These are phyloP conservation scores for Letharia columbiana DNA, from an alignment of 495 filamentous ascomycete genomes.

Conservation along the genomic window DNA sequence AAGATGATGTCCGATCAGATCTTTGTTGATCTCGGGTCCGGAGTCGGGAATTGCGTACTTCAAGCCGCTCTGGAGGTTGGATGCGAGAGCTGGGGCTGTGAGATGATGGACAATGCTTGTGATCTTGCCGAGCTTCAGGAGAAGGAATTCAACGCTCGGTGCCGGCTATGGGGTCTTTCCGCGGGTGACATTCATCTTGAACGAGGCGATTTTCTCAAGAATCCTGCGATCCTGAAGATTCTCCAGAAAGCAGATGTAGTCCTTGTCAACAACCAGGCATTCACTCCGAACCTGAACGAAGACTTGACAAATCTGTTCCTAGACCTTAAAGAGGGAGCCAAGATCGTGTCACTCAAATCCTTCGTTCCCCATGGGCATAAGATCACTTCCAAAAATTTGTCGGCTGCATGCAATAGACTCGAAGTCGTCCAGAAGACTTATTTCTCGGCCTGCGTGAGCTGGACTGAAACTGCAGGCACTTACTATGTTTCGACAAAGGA, in stretches of 20 bases:
- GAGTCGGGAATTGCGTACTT: slow-evolving; percentile 89
- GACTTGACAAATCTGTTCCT: slow-evolving; percentile 82
- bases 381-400: slow-evolving; percentile 58
- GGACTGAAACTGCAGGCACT: slow-evolving; percentile 73
- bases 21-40: slow-evolving; percentile 90
- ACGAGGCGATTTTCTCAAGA: slow-evolving; percentile 75
- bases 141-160: slow-evolving; percentile 74
- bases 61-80: slow-evolving; percentile 91
- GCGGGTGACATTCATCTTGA: slow-evolving; percentile 73
- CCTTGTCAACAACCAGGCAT: slow-evolving; percentile 95
- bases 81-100: slow-evolving; percentile 92
- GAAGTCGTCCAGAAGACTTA: slow-evolving; percentile 68
- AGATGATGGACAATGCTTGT: slow-evolving; percentile 84
- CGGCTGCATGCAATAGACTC: slow-evolving; percentile 69
- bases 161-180: slow-evolving; percentile 79
- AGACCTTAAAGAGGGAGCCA: slow-evolving; percentile 85
- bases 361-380: slow-evolving; percentile 67
- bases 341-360: slow-evolving; percentile 74
- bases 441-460: slow-evolving; percentile 78
- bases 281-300: slow-evolving; percentile 77
- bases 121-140: slow-evolving; percentile 79
- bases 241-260: slow-evolving; percentile 83
- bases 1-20: slow-evolving; percentile 67
- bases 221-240: slow-evolving; percentile 56
- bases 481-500: slow-evolving; percentile 89